Evolutionary conservation across 208 protist genomes (phyloP).

Genomic region (Trypanosomatidae sp.): DNA sequence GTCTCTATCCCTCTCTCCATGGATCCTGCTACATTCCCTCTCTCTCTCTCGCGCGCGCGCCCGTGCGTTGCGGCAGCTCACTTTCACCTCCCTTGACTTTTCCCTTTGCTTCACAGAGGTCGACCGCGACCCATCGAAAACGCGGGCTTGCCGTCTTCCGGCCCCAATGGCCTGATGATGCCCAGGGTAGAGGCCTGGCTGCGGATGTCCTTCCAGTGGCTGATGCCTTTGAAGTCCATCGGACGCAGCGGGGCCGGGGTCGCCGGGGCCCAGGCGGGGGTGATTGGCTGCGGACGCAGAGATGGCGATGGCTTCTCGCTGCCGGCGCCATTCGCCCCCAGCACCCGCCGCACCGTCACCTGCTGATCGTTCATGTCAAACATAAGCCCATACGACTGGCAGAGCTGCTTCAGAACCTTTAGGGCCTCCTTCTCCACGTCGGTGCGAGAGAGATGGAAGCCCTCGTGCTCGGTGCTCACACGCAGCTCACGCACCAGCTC

Average conservation of each 20-base stretch:
- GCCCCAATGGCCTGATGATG: slow-evolving; percentile 53
- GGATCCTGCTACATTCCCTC: neutral
- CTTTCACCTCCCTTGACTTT: neutral
- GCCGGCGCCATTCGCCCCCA: slow-evolving; percentile 28
- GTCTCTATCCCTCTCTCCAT: neutral
- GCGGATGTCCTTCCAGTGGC: slow-evolving; percentile 73
- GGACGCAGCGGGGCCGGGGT: slow-evolving; percentile 59
- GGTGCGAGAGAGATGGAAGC: slow-evolving; percentile 53
- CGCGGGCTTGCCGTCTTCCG: slow-evolving; percentile 46
- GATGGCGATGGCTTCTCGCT: slow-evolving; percentile 66
- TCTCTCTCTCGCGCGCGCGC: neutral
- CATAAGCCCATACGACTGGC: slow-evolving; percentile 64
- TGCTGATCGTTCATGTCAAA: slow-evolving; percentile 60
- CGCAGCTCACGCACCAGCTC: slow-evolving; percentile 77
- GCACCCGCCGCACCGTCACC: slow-evolving; percentile 66
- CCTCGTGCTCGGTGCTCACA: slow-evolving; percentile 76
- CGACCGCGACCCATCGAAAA: slow-evolving; percentile 70
- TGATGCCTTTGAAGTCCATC: slow-evolving; percentile 77
- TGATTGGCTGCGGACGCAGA: slow-evolving; percentile 34
- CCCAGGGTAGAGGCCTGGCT: slow-evolving; percentile 38
- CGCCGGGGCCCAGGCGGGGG: slow-evolving; percentile 38
- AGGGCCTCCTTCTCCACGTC: slow-evolving; percentile 72
- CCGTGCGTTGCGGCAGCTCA: neutral
- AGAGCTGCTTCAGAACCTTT: slow-evolving; percentile 78
- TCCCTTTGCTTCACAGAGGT: slow-evolving; percentile 25